Conservation (phyloP, 1,284 basidiomycete genomes). For the Ustilago trichophora region DNA sequence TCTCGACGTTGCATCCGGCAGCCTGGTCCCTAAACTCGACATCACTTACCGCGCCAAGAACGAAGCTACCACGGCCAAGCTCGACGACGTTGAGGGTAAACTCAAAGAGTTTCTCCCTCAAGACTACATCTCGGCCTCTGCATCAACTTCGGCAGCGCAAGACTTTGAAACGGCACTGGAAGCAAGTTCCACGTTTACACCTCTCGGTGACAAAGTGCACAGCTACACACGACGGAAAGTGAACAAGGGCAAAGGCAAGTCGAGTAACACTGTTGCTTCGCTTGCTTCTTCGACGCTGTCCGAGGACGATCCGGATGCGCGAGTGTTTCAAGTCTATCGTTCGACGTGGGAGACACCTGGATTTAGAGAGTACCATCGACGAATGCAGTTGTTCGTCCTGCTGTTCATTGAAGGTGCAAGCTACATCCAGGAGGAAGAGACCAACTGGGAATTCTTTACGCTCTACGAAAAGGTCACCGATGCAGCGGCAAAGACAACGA, state of each 20-base stretch:
- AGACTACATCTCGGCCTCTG: slow-evolving; percentile 69
- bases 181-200: slow-evolving; percentile 76
- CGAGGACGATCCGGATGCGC: slow-evolving; percentile 57
- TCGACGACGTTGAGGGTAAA: slow-evolving; percentile 86
- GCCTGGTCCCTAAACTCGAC: slow-evolving; percentile 71
- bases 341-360: slow-evolving; percentile 85
- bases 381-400: slow-evolving; percentile 92
- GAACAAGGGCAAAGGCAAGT: slow-evolving; percentile 68
- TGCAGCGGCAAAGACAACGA: too few species aligned
- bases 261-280: slow-evolving; percentile 67
- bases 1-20: slow-evolving; percentile 87
- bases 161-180: slow-evolving; percentile 72
- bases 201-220: slow-evolving; percentile 78
- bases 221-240: slow-evolving; percentile 73
- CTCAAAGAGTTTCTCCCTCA: slow-evolving; percentile 81
- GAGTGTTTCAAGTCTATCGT: slow-evolving; percentile 57
- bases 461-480: slow-evolving; percentile 56
- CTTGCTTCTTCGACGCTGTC: slow-evolving; percentile 47
- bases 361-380: slow-evolving; percentile 89
- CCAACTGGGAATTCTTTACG: slow-evolving; percentile 68
- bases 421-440: slow-evolving; percentile 77
- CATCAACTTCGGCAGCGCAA: slow-evolving; percentile 61
- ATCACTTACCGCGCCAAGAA: slow-evolving; percentile 59
- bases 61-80: slow-evolving; percentile 71
- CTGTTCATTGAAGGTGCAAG: slow-evolving; percentile 86